These are phyloP conservation scores for Mimosa bimucronata DNA, from an alignment of 306 rosid species.

Conservation along the genomic window DNA sequence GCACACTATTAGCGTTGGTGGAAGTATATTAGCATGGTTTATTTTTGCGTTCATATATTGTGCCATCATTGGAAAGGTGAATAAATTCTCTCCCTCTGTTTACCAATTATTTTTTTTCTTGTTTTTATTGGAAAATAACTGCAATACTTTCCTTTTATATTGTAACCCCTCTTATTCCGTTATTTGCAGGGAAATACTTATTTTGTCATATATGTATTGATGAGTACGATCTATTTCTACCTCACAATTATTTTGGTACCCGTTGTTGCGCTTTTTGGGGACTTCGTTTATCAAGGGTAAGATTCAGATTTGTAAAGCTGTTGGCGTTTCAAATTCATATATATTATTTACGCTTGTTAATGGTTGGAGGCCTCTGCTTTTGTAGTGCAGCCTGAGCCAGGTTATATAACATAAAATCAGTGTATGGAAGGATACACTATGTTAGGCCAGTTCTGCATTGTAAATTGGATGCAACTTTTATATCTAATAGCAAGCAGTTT, in stretches of 20 bases:
- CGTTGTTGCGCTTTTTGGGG: constrained; percentile 79
- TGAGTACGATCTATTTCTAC: constrained; percentile 90
- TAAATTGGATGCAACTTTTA: neutral
- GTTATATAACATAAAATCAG: neutral
- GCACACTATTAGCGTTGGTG: constrained; percentile 77
- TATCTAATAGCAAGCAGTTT: neutral
- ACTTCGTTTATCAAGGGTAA: constrained; percentile 92
- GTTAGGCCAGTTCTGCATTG: constrained; percentile 11
- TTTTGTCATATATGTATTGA: constrained; percentile 80
- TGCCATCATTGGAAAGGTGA: constrained; percentile 56
- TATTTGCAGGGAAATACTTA: constrained; percentile 82
- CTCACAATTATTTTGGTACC: constrained; percentile 79
- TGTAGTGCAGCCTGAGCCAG: neutral
- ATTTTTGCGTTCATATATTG: constrained; percentile 59
- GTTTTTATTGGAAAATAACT: neutral
- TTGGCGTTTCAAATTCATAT: neutral
- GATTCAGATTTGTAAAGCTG: constrained; percentile 32
- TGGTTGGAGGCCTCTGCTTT: constrained; percentile 9
- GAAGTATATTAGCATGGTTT: constrained; percentile 82
- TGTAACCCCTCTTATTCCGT: constrained; percentile 9
- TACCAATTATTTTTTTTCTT: neutral
- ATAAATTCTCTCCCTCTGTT: constrained; percentile 21
- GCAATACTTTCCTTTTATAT: neutral
- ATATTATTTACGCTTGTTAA: constrained; percentile 26
- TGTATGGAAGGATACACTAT: neutral